Percentiles rank a stretch among this genome's conserved stretches.
Conservation (phyloP, 148 eudicot genomes). For the Nepenthes mirabilis region DNA sequence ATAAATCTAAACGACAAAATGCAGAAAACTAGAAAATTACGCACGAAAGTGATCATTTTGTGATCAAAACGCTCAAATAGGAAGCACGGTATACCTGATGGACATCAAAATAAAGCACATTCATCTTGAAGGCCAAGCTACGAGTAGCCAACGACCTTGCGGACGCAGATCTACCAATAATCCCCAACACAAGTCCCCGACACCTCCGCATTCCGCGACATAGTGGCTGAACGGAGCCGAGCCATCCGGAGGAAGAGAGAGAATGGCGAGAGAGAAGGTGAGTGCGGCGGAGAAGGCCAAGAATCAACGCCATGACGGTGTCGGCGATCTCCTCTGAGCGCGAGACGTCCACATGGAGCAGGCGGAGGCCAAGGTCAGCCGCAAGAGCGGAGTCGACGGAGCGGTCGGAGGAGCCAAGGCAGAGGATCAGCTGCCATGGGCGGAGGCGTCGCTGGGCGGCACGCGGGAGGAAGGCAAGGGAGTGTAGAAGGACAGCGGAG, state of each 20-base stretch:
- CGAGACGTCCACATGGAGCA: slow-evolving; percentile 81
- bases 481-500: slow-evolving; percentile 78
- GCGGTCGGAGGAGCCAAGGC: slow-evolving; percentile 91
- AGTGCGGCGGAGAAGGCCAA: slow-evolving; percentile 73
- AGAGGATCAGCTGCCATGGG: slow-evolving; percentile 78
- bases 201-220: slow-evolving; percentile 97
- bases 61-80: neutral
- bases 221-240: slow-evolving; percentile 89
- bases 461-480: slow-evolving; percentile 91
- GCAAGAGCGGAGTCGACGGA: slow-evolving; percentile 87
- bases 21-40: too few species aligned
- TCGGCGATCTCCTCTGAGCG: slow-evolving; percentile 93
- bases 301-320: slow-evolving; percentile 75
- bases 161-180: slow-evolving; percentile 89
- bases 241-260: slow-evolving; percentile 88
- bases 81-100: slow-evolving; percentile 24
- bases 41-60: neutral
- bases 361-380: slow-evolving; percentile 62
- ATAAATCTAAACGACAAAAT: too few species aligned
- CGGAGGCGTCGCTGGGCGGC: slow-evolving; percentile 96
- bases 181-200: slow-evolving; percentile 85
- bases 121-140: slow-evolving; percentile 94
- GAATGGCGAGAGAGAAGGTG: slow-evolving; percentile 74
- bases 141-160: slow-evolving; percentile 77
- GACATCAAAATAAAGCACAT: slow-evolving; percentile 90